Base-by-base conservation (phyloP, 2,329 filamentous ascomycete genomes). In the Cladosporium sp. region DNA sequence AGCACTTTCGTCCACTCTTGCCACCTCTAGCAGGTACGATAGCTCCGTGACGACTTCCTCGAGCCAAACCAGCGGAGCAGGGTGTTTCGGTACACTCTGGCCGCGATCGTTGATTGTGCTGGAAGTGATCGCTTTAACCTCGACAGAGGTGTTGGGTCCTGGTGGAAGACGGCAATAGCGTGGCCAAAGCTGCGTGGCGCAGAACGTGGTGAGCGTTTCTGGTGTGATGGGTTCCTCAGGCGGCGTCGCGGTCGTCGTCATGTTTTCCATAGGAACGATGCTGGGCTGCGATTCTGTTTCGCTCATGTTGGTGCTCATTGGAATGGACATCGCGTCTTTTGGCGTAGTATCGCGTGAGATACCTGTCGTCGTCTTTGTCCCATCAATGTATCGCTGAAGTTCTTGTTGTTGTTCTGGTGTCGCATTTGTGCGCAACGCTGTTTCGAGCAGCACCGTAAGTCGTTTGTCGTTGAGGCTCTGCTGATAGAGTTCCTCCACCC, bases 101-200 rank as follows among this genome's bases (percentile, higher is more conserved):
- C 59, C 44, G 30, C n/a, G 59, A 30, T 36, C 32, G 30, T 51
- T 18, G 59, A 36, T n/a, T 61, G 18, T n/a, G 41, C 14, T 61
- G 14, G 41, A 21, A 6, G 59, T 51, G 18, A 36, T 15, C 3
- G 44, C 30, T 34, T 21, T 32, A 28, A 51, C 21, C 1, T 51
- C 18, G 28, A 28, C 26, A n/a, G 59, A 21, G n/a, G 59, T 34
- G 11, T 36, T 24, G 18, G 12, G 15, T 51, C 26, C 41, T 4
- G 41, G 36, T 4, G 38, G 52, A 6, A 64, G 52, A 10, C 34
- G 26, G 36, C 62, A 64, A n/a, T 58, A 64, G 38, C 62, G 51
- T 47, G 62, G 51, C 62, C 62, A 64, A 36, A 64, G 51, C 15
- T 21, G 24, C 7, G 32, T 44, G 36, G 36, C 47, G 51, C 34